Evolutionary conservation across 257 asterid species (phyloP), one percentile per base, ranked within the genome.

Genomic region (Solanum ossicruentum): DNA sequence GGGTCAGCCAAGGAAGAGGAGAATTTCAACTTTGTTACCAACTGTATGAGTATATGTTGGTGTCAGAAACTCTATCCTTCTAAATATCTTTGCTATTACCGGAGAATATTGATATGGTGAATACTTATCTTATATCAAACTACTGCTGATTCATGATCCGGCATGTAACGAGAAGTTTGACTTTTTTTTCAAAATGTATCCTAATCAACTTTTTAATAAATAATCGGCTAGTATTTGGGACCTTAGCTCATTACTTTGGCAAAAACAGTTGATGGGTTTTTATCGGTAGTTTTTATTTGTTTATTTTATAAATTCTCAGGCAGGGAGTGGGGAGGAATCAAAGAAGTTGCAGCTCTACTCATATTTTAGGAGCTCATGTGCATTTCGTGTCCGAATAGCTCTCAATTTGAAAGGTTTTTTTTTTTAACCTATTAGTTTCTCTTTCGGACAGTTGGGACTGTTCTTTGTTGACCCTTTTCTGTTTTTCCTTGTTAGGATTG

Each of bases 281-380:
- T 21, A 55, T 39, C 9, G 61, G 84, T 47, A 72, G 23, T 72
- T 12, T 72, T 21, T 51, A 51, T n/a, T 77, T 51, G 18, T 15
- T 77, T 51, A 9, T 51, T 51, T 77, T 10, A 51, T 77, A 45
- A 51, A 77, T 77, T 23, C 3, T 15, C 63, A 77, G 82, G 21
- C 60, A 73, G 88, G 65, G 26, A 84, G 84, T 20, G 89, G 36
- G 23, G 90, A 80, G 70, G 88, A 85, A 65, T 83, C 92, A 32
- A 90, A 71, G 92, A 92, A 90, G 89, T 82, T 93, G 91, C 92
- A 92, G 88, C 97, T 95, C 61, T 95, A 89, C 81, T 93, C 98
- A 16, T 89, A 92, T 71, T 92, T 97, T 97, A 89, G 93, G 88
- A 95, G 98, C 86, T 89, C 98, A 88, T 93, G 98, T 84, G 93